Percentiles rank a stretch among this genome's conserved stretches.
These are phyloP conservation scores for Thymus mandschuricus DNA, from an alignment of 257 asterid genomes.

Conservation along the genomic window DNA sequence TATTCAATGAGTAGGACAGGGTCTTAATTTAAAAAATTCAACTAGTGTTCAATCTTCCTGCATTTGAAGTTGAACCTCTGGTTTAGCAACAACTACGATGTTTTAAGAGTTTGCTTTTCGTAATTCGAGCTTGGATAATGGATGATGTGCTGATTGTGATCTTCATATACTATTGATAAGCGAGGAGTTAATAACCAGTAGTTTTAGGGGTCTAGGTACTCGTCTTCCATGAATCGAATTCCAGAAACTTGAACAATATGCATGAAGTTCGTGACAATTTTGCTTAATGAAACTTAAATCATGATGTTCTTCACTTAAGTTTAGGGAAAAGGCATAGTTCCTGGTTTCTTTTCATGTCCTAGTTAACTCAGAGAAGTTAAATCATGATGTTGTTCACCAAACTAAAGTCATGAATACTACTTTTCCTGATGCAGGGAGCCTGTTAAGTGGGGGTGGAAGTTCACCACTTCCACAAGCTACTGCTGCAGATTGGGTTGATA, in stretches of 20 bases:
- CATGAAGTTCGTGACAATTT: neutral
- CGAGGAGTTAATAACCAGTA: neutral
- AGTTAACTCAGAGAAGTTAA: neutral
- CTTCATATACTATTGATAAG: neutral
- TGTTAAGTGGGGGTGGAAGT: slow-evolving; percentile 92
- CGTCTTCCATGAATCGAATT: neutral
- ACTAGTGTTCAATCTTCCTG: slow-evolving; percentile 1
- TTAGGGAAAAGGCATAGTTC: slow-evolving; percentile 9
- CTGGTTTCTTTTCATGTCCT: neutral
- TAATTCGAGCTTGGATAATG: neutral
- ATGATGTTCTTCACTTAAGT: neutral
- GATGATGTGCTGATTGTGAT: neutral
- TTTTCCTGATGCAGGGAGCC: slow-evolving; percentile 58
- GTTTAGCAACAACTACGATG: neutral
- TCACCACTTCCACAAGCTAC: slow-evolving; percentile 74
- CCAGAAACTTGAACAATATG: slow-evolving; percentile 3
- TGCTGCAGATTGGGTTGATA: slow-evolving; percentile 74
- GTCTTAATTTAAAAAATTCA: neutral
- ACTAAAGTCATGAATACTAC: neutral
- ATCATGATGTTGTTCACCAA: neutral
- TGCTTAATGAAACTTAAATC: too few relatives aligned
- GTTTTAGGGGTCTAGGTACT: neutral
- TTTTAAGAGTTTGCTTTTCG: neutral
- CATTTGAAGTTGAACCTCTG: slow-evolving; percentile 13
- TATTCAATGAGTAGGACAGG: slow-evolving; percentile 12